Conservation (phyloP, 208 protist genomes). For the Phytomonas francai region DNA sequence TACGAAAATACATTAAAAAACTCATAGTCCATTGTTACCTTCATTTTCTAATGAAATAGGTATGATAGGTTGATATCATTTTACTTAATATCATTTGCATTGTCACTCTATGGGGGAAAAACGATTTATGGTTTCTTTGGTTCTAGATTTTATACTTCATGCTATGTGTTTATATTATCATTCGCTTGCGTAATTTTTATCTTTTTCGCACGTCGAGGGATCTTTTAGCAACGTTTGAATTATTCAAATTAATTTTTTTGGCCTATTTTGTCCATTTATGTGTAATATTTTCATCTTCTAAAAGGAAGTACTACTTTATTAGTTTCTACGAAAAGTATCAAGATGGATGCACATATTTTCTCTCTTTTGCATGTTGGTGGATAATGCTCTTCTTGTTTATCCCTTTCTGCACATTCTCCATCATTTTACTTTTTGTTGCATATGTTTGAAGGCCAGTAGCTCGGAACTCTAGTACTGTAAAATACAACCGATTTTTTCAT, state of each 20-base stretch:
- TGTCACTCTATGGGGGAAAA: not conserved
- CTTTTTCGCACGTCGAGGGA: constrained; percentile 12
- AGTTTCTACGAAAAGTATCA: not conserved
- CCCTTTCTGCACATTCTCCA: constrained; percentile 1
- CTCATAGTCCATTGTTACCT: not conserved
- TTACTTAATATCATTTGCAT: not conserved
- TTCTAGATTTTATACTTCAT: constrained; percentile 9
- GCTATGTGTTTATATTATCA: constrained; percentile 16
- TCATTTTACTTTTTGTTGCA: not conserved
- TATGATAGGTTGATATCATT: not conserved
- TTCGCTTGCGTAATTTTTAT: constrained; percentile 16
- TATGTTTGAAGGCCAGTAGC: not conserved
- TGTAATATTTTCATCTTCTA: constrained; percentile 5
- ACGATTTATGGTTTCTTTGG: not conserved
- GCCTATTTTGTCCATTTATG: too few species aligned
- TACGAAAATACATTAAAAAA: not conserved
- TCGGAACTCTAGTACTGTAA: not conserved
- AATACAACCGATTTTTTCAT: not conserved
- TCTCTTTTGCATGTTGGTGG: constrained; percentile 4
- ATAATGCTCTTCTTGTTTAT: constrained; percentile 10
- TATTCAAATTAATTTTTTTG: not conserved
- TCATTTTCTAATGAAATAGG: not conserved
- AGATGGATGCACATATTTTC: not conserved
- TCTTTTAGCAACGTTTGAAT: not conserved
- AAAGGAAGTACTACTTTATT: not conserved